Base-by-base conservation (phyloP, 106 monocot species). In the Gastrodia elata region DNA sequence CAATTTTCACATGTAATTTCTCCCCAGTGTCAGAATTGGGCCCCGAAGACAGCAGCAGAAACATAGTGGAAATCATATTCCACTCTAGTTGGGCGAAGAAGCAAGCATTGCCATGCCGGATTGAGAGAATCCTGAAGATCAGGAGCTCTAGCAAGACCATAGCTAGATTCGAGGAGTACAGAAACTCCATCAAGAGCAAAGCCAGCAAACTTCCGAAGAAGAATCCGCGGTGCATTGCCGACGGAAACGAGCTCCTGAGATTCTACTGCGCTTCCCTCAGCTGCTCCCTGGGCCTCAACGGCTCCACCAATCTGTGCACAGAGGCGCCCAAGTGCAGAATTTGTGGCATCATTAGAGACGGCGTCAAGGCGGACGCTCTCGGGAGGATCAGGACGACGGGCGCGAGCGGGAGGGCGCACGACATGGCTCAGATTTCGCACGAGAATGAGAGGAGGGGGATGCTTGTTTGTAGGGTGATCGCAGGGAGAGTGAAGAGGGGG, bases 1-100 rank as follows among this genome's bases (percentile, higher is more conserved):
- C n/a, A n/a, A n/a, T n/a, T n/a, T n/a, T n/a, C n/a, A n/a, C n/a
- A n/a, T n/a, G n/a, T n/a, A n/a, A n/a, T n/a, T n/a, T n/a, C n/a
- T n/a, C n/a, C n/a, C 32, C 85, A 95, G 94, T 95, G 26, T 78
- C 83, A 71, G 94, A 95, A 73, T 68, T 95, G 16, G 85, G 82
- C 27, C 57, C 77, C 15, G 89, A 87, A 8, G 94, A 89, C 87
- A 89, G 68, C 26, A 85, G 91, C 78, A 80, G 94, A 78, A 91
- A 91, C 77, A 86, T 95, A 73, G 87, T 95, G 14, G 85, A 95
- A 81, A 91, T 95, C 59, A 95, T 95, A 61, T 95, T 91, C 85
- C 85, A 85, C 39, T 89, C 94, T 38, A 95, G 94, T 39, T 95
- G 94, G 94, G 73, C 87, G 5, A 91, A 88, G 81, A 87, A 85